phyloP scores from a whole-genome alignment of 441 rosid species.

The Melastoma candidum region DNA sequence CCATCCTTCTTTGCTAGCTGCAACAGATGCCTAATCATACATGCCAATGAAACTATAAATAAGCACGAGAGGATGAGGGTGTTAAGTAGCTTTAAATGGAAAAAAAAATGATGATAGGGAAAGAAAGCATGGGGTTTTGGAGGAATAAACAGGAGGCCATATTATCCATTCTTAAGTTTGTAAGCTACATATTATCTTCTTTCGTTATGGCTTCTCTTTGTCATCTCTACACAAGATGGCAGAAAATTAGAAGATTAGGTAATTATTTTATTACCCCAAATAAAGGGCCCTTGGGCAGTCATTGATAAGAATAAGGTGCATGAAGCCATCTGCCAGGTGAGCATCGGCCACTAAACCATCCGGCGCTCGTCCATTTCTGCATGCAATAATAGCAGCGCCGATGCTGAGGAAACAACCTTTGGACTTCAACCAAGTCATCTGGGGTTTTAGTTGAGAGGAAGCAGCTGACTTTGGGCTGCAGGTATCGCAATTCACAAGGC shows the following conservation, averaged over 20 bases:
- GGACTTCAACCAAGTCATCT: conserved; percentile 41
- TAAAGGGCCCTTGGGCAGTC: conserved; percentile 77
- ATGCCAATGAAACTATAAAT: too few species aligned
- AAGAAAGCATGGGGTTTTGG: neutral
- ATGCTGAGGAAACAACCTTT: conserved; percentile 71
- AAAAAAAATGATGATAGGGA: neutral
- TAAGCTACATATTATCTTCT: neutral
- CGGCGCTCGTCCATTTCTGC: conserved; percentile 85
- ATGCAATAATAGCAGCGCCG: conserved; percentile 86
- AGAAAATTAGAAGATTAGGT: neutral
- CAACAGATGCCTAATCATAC: conserved; percentile 62
- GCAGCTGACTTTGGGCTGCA: conserved; percentile 34
- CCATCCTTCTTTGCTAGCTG: conserved; percentile 84
- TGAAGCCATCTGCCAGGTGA: conserved; percentile 85
- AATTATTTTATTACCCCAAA: conserved; percentile 45
- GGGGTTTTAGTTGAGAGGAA: conserved; percentile 6
- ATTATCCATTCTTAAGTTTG: too few species aligned
- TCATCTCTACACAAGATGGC: neutral
- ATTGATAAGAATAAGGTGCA: conserved; percentile 76
- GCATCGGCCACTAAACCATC: conserved; percentile 97
- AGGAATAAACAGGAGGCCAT: neutral
- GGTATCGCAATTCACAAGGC: conserved; percentile 58
- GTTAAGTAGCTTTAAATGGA: too few species aligned
- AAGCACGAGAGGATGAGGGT: too few species aligned
- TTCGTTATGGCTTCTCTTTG: too few species aligned